Evolutionary conservation across 768 basidiomycete species (phyloP), one percentile per base, ranked within the genome.

Genomic region (Pisolithus albus): DNA sequence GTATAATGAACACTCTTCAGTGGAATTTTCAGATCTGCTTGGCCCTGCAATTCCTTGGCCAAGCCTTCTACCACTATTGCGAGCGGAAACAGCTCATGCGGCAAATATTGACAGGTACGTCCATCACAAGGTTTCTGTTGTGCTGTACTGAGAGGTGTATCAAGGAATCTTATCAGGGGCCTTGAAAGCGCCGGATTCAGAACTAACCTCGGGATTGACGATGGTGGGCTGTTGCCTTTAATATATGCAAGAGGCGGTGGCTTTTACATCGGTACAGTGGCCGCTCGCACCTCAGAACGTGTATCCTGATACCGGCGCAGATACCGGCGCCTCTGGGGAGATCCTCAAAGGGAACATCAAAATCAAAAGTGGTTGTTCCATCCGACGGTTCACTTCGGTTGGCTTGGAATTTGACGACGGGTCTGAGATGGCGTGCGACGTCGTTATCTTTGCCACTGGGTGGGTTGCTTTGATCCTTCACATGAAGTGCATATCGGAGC

Each of bases 311-410:
- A 49, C 18, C 6, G 10, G 0, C 2, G 28, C 45, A 69, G 71
- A 70, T 48, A 63, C 61, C 0, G 78, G 75, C n/a, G 66, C 73
- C 0, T 70, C 74, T 36, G 63, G 68, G 52, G 63, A 75, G 50
- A 77, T 80, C 51, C 70, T 69, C 23, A 69, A 75, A 23, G 77
- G 80, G 19, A 67, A 67, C 43, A 79, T 82, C 70, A 78, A 77
- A 58, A 60, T 80, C 58, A 78, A 73, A 63, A 69, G 66, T 49
- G 72, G 72, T 23, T 52, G 61, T 7, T 47, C 41, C n/a, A 51
- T 69, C 16, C 55, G 51, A 28, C 47, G 49, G 15, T 70, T 72
- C 54, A 69, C 62, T 1, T 38, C 63, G 15, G 30, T 52, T 8
- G 61, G 69, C 8, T 34, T 72, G 23, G 57, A 58, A 18, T 57